phyloP scores from a whole-genome alignment of 2,329 filamentous ascomycete genomes.

The Helotiales sp. region DNA sequence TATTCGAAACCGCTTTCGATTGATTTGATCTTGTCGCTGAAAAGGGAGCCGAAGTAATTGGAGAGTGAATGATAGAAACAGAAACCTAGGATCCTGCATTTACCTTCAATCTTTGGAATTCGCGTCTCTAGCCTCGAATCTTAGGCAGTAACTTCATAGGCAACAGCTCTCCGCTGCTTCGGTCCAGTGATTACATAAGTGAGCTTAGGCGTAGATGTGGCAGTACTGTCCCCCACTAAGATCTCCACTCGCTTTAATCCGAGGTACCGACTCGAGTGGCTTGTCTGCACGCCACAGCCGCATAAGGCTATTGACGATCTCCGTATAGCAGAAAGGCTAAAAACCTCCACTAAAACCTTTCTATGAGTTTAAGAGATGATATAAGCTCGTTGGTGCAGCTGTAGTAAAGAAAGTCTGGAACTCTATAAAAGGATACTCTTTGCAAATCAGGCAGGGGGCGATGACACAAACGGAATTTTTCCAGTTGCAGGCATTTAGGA shows the following conservation, averaged over 20 bases:
- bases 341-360: background rate
- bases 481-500: too few relatives aligned
- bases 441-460: too few relatives aligned
- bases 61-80: constrained; percentile 9
- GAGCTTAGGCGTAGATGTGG: too few relatives aligned
- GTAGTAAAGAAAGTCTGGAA: background rate
- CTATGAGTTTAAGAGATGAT: background rate
- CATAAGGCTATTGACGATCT: background rate
- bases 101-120: constrained; percentile 5
- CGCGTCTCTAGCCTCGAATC: background rate
- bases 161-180: too few relatives aligned
- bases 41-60: background rate
- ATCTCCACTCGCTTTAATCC: background rate
- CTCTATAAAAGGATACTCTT: too few relatives aligned
- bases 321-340: background rate
- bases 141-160: background rate
- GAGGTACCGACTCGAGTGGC: background rate
- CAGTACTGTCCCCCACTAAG: background rate
- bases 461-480: too few relatives aligned
- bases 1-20: constrained; percentile 1
- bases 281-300: background rate
- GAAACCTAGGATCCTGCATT: background rate
- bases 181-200: constrained; percentile 1
- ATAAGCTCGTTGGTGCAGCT: background rate
- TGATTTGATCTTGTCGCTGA: background rate